These are phyloP conservation scores for Talaromyces amestolkiae DNA, from an alignment of 2,329 filamentous ascomycete species.

Conservation along the genomic window DNA sequence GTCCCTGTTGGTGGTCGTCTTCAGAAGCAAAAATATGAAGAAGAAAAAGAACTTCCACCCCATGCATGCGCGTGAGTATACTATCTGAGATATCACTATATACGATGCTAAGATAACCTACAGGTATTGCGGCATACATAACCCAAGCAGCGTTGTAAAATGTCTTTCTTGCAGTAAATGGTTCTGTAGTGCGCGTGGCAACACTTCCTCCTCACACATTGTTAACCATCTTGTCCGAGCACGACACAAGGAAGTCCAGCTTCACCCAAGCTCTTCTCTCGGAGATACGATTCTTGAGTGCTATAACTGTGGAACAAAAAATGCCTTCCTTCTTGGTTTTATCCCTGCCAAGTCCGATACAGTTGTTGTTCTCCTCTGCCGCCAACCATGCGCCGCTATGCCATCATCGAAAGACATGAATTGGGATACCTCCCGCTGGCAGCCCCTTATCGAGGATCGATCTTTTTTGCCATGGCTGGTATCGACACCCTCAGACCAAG, in stretches of 20 bases:
- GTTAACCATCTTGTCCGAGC: conserved; percentile 97
- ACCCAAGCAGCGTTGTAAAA: conserved; percentile 91
- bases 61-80: conserved; percentile 89
- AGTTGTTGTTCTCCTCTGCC: conserved; percentile 92
- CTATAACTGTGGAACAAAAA: conserved; percentile 99
- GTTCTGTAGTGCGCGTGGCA: conserved; percentile 97
- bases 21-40: conserved; percentile 62
- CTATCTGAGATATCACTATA: neutral
- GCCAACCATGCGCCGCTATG: conserved; percentile 91
- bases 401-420: conserved; percentile 99
- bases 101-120: conserved; percentile 18
- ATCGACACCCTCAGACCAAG: conserved; percentile 80
- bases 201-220: conserved; percentile 94
- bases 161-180: conserved; percentile 94
- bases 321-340: conserved; percentile 94
- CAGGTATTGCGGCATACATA: conserved; percentile 97
- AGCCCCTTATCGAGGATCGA: conserved; percentile 93
- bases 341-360: conserved; percentile 98
- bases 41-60: conserved; percentile 85
- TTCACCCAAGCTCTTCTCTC: conserved; percentile 87
- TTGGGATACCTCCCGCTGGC: conserved; percentile 98
- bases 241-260: conserved; percentile 96
- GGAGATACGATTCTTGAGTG: conserved; percentile 97
- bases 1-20: conserved; percentile 74
- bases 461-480: conserved; percentile 95